Percentiles rank a stretch among this genome's conserved stretches.
Evolutionary conservation across 345 rosid genomes (phyloP).

Genomic region (Populus davidiana): DNA sequence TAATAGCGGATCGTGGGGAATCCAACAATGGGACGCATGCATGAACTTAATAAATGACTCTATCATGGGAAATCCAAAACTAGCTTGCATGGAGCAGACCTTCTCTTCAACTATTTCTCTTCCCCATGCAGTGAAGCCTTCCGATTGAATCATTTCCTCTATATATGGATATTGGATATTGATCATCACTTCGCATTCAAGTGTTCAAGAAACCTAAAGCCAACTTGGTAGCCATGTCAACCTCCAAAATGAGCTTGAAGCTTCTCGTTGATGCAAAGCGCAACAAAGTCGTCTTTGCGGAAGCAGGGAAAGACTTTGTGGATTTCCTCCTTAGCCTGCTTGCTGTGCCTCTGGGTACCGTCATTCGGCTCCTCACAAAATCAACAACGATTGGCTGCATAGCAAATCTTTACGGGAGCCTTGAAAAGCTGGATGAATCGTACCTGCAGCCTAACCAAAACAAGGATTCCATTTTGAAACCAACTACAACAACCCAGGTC

Average conservation of each 20-base stretch:
- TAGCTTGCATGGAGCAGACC: too few relatives aligned
- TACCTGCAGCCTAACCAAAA: background rate
- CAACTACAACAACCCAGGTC: background rate
- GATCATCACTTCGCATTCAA: too few relatives aligned
- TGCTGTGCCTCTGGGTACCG: background rate
- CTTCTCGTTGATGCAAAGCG: background rate
- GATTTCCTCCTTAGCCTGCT: background rate
- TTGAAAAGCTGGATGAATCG: background rate
- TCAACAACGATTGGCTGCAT: constrained; percentile 12
- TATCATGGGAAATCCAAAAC: too few relatives aligned
- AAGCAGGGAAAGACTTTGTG: background rate
- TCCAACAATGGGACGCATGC: too few relatives aligned
- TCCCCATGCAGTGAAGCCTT: too few relatives aligned
- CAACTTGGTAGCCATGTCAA: too few relatives aligned
- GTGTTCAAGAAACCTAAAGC: too few relatives aligned
- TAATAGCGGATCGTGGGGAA: too few relatives aligned
- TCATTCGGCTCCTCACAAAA: constrained; percentile 6
- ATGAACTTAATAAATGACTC: too few relatives aligned
- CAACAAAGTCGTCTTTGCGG: background rate
- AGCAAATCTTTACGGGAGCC: background rate
- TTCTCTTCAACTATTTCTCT: too few relatives aligned
- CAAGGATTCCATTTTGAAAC: background rate
- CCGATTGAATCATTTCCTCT: too few relatives aligned
- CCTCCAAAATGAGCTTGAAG: background rate
- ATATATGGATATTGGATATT: too few relatives aligned